phyloP scores from a whole-genome alignment of 2,329 filamentous ascomycete species.

The Neonectria punicea region DNA sequence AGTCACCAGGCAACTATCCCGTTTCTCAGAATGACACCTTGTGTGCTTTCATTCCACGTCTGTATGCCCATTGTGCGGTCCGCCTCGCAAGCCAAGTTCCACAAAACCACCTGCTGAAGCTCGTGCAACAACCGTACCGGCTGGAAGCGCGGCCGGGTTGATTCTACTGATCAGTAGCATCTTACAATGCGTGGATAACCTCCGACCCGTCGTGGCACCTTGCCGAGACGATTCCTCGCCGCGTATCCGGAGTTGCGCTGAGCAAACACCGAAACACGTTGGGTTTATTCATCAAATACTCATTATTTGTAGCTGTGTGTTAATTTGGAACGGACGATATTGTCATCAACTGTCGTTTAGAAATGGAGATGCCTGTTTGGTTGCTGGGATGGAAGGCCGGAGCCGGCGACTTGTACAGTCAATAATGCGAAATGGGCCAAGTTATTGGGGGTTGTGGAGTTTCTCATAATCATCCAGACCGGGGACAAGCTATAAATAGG shows the following conservation, averaged over 20 bases:
- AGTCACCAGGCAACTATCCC: neutral
- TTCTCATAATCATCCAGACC: neutral
- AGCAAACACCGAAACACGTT: neutral
- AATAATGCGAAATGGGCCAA: neutral
- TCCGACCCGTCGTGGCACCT: neutral
- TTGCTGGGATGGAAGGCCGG: neutral
- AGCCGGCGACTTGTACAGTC: neutral
- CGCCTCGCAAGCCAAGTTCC: neutral
- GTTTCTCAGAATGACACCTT: neutral
- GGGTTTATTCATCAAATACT: too few species aligned
- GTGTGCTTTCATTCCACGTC: neutral
- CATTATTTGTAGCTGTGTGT: too few species aligned
- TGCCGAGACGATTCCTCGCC: neutral
- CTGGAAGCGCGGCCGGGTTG: neutral
- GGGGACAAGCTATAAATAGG: neutral
- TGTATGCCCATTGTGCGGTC: neutral
- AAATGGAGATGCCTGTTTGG: neutral
- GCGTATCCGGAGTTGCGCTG: neutral
- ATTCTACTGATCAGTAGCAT: neutral
- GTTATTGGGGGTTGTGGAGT: neutral
- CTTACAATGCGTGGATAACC: neutral
- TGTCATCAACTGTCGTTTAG: too few species aligned
- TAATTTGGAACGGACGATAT: too few species aligned
- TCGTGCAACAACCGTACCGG: neutral
- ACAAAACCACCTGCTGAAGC: neutral